Evolutionary conservation across 2,329 filamentous ascomycete species (phyloP).

Genomic region (Venturia oleaginea): DNA sequence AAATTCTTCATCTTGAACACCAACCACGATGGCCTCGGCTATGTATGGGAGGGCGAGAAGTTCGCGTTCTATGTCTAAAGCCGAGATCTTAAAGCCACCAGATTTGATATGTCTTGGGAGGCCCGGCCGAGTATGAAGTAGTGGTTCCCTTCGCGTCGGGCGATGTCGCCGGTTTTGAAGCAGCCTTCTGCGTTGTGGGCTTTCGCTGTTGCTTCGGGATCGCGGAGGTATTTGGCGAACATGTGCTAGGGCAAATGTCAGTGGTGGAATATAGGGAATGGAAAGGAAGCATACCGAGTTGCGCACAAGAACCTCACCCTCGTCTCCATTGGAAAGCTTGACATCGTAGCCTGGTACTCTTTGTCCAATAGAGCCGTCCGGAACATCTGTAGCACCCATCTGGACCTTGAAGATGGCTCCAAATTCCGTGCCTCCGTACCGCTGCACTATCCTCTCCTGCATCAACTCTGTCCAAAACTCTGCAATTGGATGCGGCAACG

Average conservation of each 20-base stretch:
- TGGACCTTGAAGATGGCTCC: constrained; percentile 35
- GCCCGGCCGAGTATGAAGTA: constrained; percentile 47
- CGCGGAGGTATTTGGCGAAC: constrained; percentile 32
- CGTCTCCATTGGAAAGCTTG: constrained; percentile 35
- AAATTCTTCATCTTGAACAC: constrained; percentile 45
- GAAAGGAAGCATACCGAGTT: constrained; percentile 22
- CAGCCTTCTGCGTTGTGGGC: constrained; percentile 40
- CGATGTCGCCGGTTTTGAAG: constrained; percentile 40
- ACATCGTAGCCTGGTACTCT: constrained; percentile 31
- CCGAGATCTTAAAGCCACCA: constrained; percentile 47
- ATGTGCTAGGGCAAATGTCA: constrained; percentile 23
- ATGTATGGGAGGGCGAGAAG: constrained; percentile 40
- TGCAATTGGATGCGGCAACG: constrained; percentile 41
- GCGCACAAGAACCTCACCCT: constrained; percentile 39
- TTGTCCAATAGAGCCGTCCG: constrained; percentile 28
- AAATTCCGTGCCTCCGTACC: constrained; percentile 38
- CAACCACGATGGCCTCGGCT: constrained; percentile 45
- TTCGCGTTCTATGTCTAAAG: constrained; percentile 46
- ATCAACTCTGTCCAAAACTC: constrained; percentile 41
- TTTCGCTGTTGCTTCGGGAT: constrained; percentile 35
- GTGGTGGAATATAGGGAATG: background rate
- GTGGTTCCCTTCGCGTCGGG: constrained; percentile 32
- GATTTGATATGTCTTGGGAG: constrained; percentile 47
- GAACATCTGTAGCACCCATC: constrained; percentile 23
- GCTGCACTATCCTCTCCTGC: constrained; percentile 33